Conservation (phyloP, 768 basidiomycete species). For the Auricularia cornea region DNA sequence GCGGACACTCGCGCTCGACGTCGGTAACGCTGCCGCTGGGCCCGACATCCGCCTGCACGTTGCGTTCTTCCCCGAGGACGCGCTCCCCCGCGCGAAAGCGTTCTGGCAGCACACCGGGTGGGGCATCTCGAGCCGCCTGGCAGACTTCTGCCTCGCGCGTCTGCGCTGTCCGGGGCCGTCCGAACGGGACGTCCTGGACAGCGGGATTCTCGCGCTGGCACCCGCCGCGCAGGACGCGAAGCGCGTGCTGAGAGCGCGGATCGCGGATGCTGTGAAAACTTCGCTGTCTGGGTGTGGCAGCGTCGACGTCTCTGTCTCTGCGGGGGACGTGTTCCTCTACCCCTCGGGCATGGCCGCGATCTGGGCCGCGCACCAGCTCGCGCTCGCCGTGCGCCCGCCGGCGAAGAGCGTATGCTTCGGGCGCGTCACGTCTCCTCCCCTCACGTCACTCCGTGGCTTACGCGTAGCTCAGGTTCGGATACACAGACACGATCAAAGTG, state of each 20-base stretch:
- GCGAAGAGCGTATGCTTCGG: slow-evolving; percentile 41
- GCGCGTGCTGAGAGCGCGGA: slow-evolving; percentile 3
- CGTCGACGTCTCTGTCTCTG: neutral
- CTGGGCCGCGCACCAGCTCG: slow-evolving; percentile 39
- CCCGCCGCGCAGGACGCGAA: neutral
- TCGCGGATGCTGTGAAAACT: neutral
- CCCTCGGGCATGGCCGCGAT: slow-evolving; percentile 48
- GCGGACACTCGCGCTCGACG: slow-evolving; percentile 10
- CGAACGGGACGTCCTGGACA: too few species aligned
- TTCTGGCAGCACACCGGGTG: slow-evolving; percentile 48
- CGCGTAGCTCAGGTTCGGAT: slow-evolving; percentile 32
- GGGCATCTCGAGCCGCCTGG: slow-evolving; percentile 39
- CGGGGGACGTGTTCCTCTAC: slow-evolving; percentile 42
- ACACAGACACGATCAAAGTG: slow-evolving; percentile 45
- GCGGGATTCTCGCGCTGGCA: too few species aligned
- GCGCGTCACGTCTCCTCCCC: slow-evolving; percentile 22
- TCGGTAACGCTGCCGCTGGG: too few species aligned
- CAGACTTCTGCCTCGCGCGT: slow-evolving; percentile 33
- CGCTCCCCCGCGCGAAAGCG: slow-evolving; percentile 31
- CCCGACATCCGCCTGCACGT: slow-evolving; percentile 23
- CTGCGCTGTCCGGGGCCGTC: too few species aligned
- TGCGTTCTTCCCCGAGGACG: slow-evolving; percentile 28
- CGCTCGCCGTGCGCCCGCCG: slow-evolving; percentile 19
- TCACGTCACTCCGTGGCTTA: too few species aligned
- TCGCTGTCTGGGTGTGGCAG: too few species aligned